These are phyloP conservation scores for Nitzschia sp. DNA, from an alignment of 108 stramenopile species.

Conservation along the genomic window DNA sequence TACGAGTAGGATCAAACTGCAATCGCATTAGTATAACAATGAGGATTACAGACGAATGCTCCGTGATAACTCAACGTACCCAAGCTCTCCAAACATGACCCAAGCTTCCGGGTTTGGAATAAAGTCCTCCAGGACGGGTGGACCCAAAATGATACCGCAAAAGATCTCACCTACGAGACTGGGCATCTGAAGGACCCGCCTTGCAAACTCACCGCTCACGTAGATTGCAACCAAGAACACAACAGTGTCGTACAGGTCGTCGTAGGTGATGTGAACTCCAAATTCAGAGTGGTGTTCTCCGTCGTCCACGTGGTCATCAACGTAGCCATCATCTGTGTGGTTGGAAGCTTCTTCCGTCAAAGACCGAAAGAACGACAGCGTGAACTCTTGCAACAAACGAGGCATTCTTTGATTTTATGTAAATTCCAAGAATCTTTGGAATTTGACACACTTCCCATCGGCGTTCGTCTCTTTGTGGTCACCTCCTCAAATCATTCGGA, in stretches of 20 bases:
- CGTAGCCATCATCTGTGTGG: neutral
- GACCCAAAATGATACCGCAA: conserved; percentile 75
- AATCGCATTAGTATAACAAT: neutral
- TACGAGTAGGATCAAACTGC: conserved; percentile 61
- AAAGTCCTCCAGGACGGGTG: conserved; percentile 47
- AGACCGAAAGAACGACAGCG: neutral
- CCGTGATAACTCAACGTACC: conserved; percentile 28
- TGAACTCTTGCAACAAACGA: neutral
- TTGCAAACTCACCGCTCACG: conserved; percentile 47
- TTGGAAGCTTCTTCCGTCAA: neutral
- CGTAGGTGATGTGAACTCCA: conserved; percentile 68
- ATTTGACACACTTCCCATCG: too few species aligned
- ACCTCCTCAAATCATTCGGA: too few species aligned
- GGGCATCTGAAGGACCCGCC: conserved; percentile 62
- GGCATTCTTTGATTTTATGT: neutral
- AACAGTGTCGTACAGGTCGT: conserved; percentile 64
- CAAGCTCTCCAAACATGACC: conserved; percentile 77
- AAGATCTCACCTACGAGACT: conserved; percentile 75
- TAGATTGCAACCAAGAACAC: conserved; percentile 70
- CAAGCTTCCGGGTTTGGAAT: conserved; percentile 71
- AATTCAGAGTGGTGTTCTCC: conserved; percentile 30
- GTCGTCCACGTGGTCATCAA: neutral
- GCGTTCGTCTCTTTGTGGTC: too few species aligned
- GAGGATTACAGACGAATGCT: neutral
- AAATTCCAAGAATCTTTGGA: too few species aligned